Evolutionary conservation across 2,329 filamentous ascomycete species (phyloP).

Genomic region (Leptodontidium sp.): DNA sequence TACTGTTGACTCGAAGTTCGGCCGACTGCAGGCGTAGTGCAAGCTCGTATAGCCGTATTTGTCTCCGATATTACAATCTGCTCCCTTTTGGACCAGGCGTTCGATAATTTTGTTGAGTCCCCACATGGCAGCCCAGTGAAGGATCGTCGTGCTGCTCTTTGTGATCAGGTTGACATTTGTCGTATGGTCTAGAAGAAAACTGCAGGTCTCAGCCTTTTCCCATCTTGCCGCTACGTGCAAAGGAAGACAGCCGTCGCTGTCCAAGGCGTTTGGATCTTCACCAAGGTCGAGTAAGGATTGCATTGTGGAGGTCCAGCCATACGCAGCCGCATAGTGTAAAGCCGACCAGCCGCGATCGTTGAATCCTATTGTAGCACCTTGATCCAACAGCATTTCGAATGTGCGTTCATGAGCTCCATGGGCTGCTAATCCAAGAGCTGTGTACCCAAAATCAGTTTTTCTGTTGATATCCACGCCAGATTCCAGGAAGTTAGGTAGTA

Average conservation of each 20-base stretch:
- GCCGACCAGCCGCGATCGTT: background rate
- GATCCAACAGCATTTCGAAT: background rate
- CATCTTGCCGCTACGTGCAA: too few relatives aligned
- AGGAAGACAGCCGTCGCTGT: background rate
- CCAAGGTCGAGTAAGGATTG: background rate
- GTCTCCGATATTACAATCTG: background rate
- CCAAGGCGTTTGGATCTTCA: background rate
- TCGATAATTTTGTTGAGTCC: background rate
- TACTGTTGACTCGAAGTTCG: background rate
- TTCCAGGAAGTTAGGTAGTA: background rate
- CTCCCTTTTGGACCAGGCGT: background rate
- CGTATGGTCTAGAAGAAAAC: too few relatives aligned
- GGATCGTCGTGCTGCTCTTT: background rate
- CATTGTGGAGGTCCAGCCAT: background rate
- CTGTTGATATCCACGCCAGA: background rate
- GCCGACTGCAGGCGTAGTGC: background rate
- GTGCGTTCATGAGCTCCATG: background rate
- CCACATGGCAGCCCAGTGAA: background rate
- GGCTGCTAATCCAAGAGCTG: background rate
- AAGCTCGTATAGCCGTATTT: background rate
- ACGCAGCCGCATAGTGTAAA: background rate
- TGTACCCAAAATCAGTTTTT: background rate
- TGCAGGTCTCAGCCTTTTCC: too few relatives aligned
- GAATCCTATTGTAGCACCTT: background rate
- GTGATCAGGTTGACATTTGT: too few relatives aligned